Base-by-base conservation (phyloP, 768 basidiomycete species). In the Sporobolomyces pararoseus region DNA sequence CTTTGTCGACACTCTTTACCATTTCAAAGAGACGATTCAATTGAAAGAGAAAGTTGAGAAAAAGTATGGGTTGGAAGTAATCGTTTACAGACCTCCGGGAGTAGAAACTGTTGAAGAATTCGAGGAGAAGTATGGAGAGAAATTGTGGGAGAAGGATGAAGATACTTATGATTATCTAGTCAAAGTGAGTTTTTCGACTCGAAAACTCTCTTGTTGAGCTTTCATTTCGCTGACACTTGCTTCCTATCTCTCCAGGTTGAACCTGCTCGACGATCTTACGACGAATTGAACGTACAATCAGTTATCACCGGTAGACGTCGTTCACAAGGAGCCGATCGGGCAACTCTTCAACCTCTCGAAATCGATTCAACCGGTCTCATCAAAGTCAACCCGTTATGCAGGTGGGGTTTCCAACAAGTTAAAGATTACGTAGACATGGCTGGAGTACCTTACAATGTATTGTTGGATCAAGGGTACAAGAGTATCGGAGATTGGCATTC, bases 401-500 rank as follows among this genome's bases (percentile, higher is more conserved):
- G 85, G 23, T 99, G 96, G 96, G 85, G 84, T 27, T 95, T 96
- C 80, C 78, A 81, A 12, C 80, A 90, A 47, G 90, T 97, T 23
- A 88, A 96, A 71, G 87, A 86, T 79, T 94, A 97, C 79, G 84
- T 95, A 71, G 85, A 85, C 50, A 83, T 85, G 68, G 86, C 97
- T 80, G 81, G 85, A 52, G 93, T 97, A 1, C 94, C 94, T 3
- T 85, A 86, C 70, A 98, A 99, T 82, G 86, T 84, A 69, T 83
- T 99, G 7, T 84, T 99, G 47, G 86, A 86, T 68, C 86, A 91
- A 78, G 96, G 96, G 4, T 99, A 98, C 82, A 88, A 87, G 75
- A 92, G 90, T 77, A 86, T 99, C 71, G 96, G 96, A 5, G 96
- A 99, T 80, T 95, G 94, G 90, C 96, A 99, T 81, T 94, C 91